Conservation (phyloP, 208 protist species). For the Acanthamoeba healyi region DNA sequence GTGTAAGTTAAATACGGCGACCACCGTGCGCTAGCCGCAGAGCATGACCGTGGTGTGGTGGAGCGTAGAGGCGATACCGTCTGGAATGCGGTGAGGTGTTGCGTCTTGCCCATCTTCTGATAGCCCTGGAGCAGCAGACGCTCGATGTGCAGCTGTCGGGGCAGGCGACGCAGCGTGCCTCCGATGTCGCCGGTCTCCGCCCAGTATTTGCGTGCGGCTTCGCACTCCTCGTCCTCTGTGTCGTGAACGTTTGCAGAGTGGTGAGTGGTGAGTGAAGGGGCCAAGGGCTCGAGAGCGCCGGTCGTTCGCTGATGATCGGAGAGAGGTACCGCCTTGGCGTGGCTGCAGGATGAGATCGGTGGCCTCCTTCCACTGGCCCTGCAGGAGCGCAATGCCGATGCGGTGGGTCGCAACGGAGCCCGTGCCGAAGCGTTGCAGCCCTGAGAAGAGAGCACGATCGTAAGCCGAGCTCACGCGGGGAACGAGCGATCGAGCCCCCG, state of each 20-base stretch:
- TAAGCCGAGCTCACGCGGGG: no score
- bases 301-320: no score
- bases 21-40: no score
- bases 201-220: conserved; percentile 34
- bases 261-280: neutral
- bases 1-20: no score
- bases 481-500: neutral
- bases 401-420: conserved; percentile 38
- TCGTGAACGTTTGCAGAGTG: no score
- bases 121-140: conserved; percentile 40
- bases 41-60: no score
- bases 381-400: conserved; percentile 22
- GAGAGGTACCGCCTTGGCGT: conserved; percentile 23
- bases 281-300: no score
- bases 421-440: conserved; percentile 69
- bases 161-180: conserved; percentile 13
- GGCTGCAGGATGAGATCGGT: conserved; percentile 61
- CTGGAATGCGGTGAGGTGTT: conserved; percentile 29
- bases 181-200: conserved; percentile 18
- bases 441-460: neutral
- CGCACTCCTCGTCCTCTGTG: conserved; percentile 8
- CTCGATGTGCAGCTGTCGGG: conserved; percentile 34
- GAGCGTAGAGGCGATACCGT: neutral
- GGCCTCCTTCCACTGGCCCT: conserved; percentile 64
- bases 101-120: neutral